Evolutionary conservation across 1,284 basidiomycete species (phyloP).

Genomic region (Entoloma clypeatum): DNA sequence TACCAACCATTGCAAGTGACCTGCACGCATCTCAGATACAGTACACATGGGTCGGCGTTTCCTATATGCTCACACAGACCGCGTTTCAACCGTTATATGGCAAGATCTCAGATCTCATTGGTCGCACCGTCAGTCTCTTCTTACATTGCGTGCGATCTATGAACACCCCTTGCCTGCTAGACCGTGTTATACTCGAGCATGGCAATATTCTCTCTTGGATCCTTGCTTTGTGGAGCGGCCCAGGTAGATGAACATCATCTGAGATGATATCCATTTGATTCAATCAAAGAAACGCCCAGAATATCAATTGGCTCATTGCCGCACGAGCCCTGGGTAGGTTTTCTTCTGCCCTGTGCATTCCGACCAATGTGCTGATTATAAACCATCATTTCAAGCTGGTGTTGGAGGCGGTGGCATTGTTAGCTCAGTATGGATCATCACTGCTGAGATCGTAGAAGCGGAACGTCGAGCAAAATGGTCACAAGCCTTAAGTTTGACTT

Average conservation of each 20-base stretch:
- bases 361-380: slow-evolving; percentile 5
- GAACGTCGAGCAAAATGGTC: slow-evolving; percentile 73
- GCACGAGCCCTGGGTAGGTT: slow-evolving; percentile 40
- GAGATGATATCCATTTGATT: slow-evolving; percentile 9
- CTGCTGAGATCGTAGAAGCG: slow-evolving; percentile 71
- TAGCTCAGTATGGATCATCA: slow-evolving; percentile 77
- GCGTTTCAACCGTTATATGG: slow-evolving; percentile 79
- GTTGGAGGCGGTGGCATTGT: slow-evolving; percentile 80
- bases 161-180: slow-evolving; percentile 32
- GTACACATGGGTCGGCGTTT: slow-evolving; percentile 81
- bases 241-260: slow-evolving; percentile 39
- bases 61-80: slow-evolving; percentile 80
- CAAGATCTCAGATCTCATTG: slow-evolving; percentile 70
- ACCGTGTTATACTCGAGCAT: slow-evolving; percentile 66
- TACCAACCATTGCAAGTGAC: slow-evolving; percentile 71
- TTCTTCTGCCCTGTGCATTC: slow-evolving; percentile 1
- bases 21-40: slow-evolving; percentile 60
- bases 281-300: slow-evolving; percentile 35
- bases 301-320: slow-evolving; percentile 46
- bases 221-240: slow-evolving; percentile 66
- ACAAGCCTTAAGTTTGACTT: slow-evolving; percentile 75
- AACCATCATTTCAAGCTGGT: slow-evolving; percentile 41
- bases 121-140: slow-evolving; percentile 54
- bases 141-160: slow-evolving; percentile 1
- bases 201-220: slow-evolving; percentile 64